Percentiles rank a stretch among this genome's conserved stretches.
Evolutionary conservation across 106 monocot species (phyloP).

Genomic region (Posidonia australis): DNA sequence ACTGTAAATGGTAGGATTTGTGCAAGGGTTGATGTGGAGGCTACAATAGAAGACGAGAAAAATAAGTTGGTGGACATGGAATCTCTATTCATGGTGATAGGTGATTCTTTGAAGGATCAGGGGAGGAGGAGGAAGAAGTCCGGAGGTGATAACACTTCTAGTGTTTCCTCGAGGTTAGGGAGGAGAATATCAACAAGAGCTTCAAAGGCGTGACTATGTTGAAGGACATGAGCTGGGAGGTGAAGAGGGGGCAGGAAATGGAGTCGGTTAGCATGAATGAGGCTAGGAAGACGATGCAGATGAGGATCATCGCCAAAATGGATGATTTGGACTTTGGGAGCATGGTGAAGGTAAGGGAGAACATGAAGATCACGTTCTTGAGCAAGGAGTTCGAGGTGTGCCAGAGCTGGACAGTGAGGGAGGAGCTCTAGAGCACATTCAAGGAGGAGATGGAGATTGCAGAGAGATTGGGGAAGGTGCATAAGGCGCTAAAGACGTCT

Average conservation of each 20-base stretch:
- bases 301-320: slow-evolving; percentile 75
- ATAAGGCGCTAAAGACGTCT: slow-evolving; percentile 65
- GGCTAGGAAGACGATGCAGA: slow-evolving; percentile 91
- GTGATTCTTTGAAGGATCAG: no score
- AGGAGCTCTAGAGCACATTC: no score
- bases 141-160: slow-evolving; percentile 68
- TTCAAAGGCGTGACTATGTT: no score
- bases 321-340: slow-evolving; percentile 84
- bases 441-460: slow-evolving; percentile 92
- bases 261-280: slow-evolving; percentile 91
- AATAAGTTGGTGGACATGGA: no score
- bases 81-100: no score
- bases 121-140: no score
- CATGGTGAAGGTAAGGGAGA: slow-evolving; percentile 66
- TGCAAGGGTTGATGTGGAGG: slow-evolving; percentile 21
- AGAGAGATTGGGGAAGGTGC: slow-evolving; percentile 74
- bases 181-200: slow-evolving; percentile 85
- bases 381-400: slow-evolving; percentile 98
- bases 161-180: slow-evolving; percentile 67
- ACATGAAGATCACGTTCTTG: no score
- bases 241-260: slow-evolving; percentile 90
- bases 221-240: slow-evolving; percentile 91
- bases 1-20: no score
- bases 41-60: slow-evolving; percentile 22
- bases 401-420: slow-evolving; percentile 62